Evolutionary conservation across 2,329 filamentous ascomycete species (phyloP).

Genomic region (Penicillium sp.): DNA sequence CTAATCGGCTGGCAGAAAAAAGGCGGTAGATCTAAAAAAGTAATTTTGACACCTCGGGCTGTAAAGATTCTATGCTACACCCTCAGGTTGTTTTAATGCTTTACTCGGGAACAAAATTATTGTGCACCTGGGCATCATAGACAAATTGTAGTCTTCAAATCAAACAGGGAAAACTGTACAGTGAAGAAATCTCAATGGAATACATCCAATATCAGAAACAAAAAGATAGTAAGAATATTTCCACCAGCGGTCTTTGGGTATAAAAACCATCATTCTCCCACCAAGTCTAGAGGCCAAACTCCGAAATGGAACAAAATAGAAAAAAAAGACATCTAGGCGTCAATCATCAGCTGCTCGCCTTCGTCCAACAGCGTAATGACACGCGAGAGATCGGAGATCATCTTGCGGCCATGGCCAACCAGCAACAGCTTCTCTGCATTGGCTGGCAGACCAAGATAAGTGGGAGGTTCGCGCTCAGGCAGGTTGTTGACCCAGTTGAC

Average conservation of each 20-base stretch:
- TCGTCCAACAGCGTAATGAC: slow-evolving; percentile 88
- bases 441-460: slow-evolving; percentile 85
- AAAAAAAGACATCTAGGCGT: slow-evolving; percentile 38
- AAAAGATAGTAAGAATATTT: not conserved
- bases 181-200: slow-evolving; percentile 11
- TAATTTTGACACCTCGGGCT: too few relatives aligned
- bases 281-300: slow-evolving; percentile 9
- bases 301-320: slow-evolving; percentile 5
- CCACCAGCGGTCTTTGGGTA: slow-evolving; percentile 14
- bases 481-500: slow-evolving; percentile 84
- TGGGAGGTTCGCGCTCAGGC: slow-evolving; percentile 92
- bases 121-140: not conserved
- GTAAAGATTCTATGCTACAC: too few relatives aligned
- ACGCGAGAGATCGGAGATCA: slow-evolving; percentile 78
- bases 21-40: too few relatives aligned
- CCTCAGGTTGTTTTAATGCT: not conserved
- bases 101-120: not conserved
- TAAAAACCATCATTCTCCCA: slow-evolving; percentile 2
- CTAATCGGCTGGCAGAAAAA: too few relatives aligned
- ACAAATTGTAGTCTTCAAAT: not conserved
- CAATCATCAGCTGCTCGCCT: slow-evolving; percentile 81
- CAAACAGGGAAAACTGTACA: slow-evolving; percentile 4
- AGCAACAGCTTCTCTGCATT: slow-evolving; percentile 95
- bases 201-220: slow-evolving; percentile 8
- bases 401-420: slow-evolving; percentile 76